phyloP scores from a whole-genome alignment of 1,284 basidiomycete species.

The Tremellales sp. region DNA sequence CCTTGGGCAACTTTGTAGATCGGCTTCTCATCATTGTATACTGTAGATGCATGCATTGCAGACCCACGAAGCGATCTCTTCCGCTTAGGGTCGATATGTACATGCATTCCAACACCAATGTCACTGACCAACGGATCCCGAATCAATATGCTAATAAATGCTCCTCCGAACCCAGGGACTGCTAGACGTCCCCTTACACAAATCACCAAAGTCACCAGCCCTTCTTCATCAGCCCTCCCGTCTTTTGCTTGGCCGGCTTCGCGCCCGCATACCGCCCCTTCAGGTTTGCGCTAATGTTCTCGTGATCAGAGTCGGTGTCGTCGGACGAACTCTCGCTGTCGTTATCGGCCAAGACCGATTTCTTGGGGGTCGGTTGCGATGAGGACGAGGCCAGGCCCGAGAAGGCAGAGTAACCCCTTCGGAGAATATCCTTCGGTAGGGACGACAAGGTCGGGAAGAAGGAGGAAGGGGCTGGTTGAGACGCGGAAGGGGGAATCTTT shows the following conservation, averaged over 20 bases:
- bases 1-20: not conserved
- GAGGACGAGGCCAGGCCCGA: not conserved
- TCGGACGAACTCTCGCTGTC: conserved; percentile 4
- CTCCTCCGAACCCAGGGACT: too few species aligned
- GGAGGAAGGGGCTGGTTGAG: conserved; percentile 6
- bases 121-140: too few species aligned
- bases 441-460: conserved; percentile 12
- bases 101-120: too few species aligned
- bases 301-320: conserved; percentile 14
- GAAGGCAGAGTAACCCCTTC: not conserved
- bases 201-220: too few species aligned
- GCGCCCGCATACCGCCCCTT: conserved; percentile 17
- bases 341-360: conserved; percentile 1
- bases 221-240: too few species aligned
- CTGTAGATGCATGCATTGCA: not conserved
- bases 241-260: conserved; percentile 2
- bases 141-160: too few species aligned
- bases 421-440: conserved; percentile 9
- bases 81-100: too few species aligned
- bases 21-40: not conserved
- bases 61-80: not conserved
- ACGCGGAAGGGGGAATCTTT: conserved; percentile 2
- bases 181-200: too few species aligned
- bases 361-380: not conserved
- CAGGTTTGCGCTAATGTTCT: conserved; percentile 9